Conservation (phyloP, 148 eudicot species). For the Vaccinium macrocarpon region DNA sequence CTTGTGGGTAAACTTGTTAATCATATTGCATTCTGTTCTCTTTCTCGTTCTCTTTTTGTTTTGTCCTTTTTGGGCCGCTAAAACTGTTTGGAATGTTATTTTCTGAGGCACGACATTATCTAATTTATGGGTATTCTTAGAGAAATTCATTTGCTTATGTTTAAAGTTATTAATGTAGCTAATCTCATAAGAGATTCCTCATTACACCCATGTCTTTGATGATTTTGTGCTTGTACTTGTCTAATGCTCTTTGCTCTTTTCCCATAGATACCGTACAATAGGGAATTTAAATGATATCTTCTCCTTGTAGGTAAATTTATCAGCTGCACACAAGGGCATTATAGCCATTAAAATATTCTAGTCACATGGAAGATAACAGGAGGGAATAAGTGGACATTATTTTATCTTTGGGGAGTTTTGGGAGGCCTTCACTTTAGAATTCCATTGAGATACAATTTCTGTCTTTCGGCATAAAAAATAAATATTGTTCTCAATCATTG, state of each 20-base stretch:
- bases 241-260: neutral
- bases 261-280: neutral
- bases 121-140: neutral
- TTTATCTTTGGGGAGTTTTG: neutral
- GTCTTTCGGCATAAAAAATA: neutral
- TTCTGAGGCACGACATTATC: neutral
- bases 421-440: neutral
- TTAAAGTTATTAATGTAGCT: neutral
- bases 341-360: neutral
- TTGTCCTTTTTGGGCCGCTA: neutral
- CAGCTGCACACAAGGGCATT: neutral
- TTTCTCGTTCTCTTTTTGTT: neutral
- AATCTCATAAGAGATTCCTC: neutral
- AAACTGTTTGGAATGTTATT: neutral
- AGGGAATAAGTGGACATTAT: neutral
- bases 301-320: neutral
- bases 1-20: neutral
- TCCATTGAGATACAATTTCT: neutral
- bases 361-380: neutral
- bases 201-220: neutral
- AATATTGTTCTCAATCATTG: neutral
- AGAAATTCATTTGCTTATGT: neutral
- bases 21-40: neutral
- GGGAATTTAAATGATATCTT: neutral
- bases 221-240: slow-evolving; percentile 3